A percentile compares a stretch with the other conserved stretches of the same genome.
These are phyloP conservation scores for Solanum gracilifrons DNA, from an alignment of 257 asterid genomes.

Conservation along the genomic window DNA sequence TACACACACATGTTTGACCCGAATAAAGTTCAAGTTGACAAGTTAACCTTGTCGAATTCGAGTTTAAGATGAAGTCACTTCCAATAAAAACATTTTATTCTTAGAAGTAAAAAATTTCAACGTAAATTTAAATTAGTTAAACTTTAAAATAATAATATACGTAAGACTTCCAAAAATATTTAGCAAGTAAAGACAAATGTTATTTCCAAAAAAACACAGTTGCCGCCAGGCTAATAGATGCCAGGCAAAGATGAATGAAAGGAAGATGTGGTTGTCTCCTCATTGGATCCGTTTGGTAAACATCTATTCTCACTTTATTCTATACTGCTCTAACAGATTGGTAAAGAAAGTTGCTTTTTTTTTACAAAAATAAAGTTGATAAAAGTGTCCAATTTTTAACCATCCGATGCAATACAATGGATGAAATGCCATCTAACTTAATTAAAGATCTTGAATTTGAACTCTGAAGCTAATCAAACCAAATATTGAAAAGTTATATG, in stretches of 20 bases:
- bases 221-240: neutral
- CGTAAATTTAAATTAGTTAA: neutral
- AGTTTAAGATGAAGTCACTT: neutral
- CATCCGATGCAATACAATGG: neutral
- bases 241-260: neutral
- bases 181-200: neutral
- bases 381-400: neutral
- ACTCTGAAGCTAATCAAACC: neutral
- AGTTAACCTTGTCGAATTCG: neutral
- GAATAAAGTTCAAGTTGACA: neutral
- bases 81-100: neutral
- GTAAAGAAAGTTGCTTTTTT: neutral
- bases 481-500: no score
- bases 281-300: conserved; percentile 2
- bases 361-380: neutral
- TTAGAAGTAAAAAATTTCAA: neutral
- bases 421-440: neutral
- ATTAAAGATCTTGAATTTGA: neutral
- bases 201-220: neutral
- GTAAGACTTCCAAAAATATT: no score
- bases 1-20: neutral
- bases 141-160: neutral
- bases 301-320: neutral
- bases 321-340: neutral
- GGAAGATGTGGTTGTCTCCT: neutral